Evolutionary conservation across 2,329 filamentous ascomycete genomes (phyloP).

Genomic region (Arthrinium puccinioides): DNA sequence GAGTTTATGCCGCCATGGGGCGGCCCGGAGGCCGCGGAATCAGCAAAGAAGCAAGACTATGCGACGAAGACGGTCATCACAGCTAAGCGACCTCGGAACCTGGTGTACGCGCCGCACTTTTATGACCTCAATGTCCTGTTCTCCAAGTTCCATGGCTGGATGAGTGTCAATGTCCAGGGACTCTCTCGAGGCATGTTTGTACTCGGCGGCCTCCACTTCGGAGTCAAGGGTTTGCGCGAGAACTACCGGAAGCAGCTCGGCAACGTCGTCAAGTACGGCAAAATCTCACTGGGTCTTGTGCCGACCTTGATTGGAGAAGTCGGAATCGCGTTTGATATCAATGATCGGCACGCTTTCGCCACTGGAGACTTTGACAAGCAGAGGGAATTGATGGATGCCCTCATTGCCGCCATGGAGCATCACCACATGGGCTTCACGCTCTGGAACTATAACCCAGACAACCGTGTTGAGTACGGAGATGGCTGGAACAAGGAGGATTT

Average conservation of each 20-base stretch:
- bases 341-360: conserved; percentile 24
- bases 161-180: conserved; percentile 33
- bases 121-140: conserved; percentile 35
- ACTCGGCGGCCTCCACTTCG: conserved; percentile 32
- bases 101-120: conserved; percentile 35
- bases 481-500: conserved; percentile 37
- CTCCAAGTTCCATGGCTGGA: conserved; percentile 25
- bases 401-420: conserved; percentile 33
- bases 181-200: conserved; percentile 31
- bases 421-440: conserved; percentile 27
- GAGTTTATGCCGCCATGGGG: conserved; percentile 32
- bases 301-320: conserved; percentile 32
- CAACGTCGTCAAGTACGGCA: conserved; percentile 26
- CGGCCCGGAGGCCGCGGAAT: conserved; percentile 5
- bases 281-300: conserved; percentile 22
- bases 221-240: conserved; percentile 25
- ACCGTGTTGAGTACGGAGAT: conserved; percentile 29
- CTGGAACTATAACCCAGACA: conserved; percentile 33
- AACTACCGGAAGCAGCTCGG: conserved; percentile 31
- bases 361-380: conserved; percentile 31
- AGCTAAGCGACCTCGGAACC: conserved; percentile 18
- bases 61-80: conserved; percentile 20
- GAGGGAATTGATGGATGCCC: conserved; percentile 29
- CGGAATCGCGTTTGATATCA: conserved; percentile 33
- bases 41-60: conserved; percentile 12